phyloP scores from a whole-genome alignment of 1,139 yeast species.

The Yamadazyma sp. region DNA sequence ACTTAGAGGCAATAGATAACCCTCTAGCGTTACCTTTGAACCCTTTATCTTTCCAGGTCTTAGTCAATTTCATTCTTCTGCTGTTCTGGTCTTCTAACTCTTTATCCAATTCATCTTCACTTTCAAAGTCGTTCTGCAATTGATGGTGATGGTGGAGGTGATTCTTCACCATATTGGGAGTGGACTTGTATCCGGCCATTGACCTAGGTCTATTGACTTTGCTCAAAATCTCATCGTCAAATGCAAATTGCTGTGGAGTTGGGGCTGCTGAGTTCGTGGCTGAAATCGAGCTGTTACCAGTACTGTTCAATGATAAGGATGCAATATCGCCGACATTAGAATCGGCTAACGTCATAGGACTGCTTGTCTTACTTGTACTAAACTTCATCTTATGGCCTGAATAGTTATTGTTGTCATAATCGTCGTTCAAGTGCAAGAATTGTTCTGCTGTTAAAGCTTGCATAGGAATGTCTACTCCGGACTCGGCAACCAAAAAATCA shows the following conservation, averaged over 20 bases:
- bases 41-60: slow-evolving; percentile 82
- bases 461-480: slow-evolving; percentile 97
- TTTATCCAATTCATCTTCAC: slow-evolving; percentile 36
- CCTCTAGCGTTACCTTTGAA: slow-evolving; percentile 94
- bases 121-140: slow-evolving; percentile 12
- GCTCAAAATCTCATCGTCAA: slow-evolving; percentile 40
- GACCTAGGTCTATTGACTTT: slow-evolving; percentile 40
- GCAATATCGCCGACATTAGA: slow-evolving; percentile 9
- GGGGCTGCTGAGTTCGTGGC: slow-evolving; percentile 10
- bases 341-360: slow-evolving; percentile 13
- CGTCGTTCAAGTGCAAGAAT: slow-evolving; percentile 64
- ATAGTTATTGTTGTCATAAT: slow-evolving; percentile 11
- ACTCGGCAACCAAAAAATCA: slow-evolving; percentile 92
- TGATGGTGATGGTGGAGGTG: slow-evolving; percentile 5
- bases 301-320: slow-evolving; percentile 9
- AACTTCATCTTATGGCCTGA: slow-evolving; percentile 5
- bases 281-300: slow-evolving; percentile 8
- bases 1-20: slow-evolving; percentile 83
- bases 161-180: slow-evolving; percentile 21
- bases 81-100: slow-evolving; percentile 42
- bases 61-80: slow-evolving; percentile 80
- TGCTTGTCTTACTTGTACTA: slow-evolving; percentile 8
- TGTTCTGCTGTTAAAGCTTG: slow-evolving; percentile 89
- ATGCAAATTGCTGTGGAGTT: slow-evolving; percentile 22
- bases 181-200: slow-evolving; percentile 39